phyloP scores from a whole-genome alignment of 495 filamentous ascomycete genomes.

The Penicillium soppii region DNA sequence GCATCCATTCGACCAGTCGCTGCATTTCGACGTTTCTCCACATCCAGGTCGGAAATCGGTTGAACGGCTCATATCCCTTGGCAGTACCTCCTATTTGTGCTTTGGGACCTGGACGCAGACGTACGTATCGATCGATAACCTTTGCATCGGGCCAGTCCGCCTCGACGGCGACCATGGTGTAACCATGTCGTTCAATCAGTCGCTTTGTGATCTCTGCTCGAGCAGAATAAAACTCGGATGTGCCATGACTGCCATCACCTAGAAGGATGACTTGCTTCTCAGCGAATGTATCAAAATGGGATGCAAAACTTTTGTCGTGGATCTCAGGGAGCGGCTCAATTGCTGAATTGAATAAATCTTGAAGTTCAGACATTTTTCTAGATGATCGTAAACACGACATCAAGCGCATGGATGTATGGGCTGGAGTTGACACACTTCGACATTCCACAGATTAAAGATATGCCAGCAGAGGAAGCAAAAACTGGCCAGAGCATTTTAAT shows the following conservation, averaged over 20 bases:
- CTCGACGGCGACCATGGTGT: constrained; percentile 56
- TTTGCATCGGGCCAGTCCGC: constrained; percentile 62
- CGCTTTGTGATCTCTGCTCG: constrained; percentile 56
- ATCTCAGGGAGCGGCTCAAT: constrained; percentile 43
- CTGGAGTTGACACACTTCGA: background rate
- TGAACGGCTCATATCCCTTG: constrained; percentile 42
- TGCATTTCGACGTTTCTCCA: constrained; percentile 60
- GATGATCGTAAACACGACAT: constrained; percentile 2
- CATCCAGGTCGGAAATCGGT: constrained; percentile 62
- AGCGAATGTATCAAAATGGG: constrained; percentile 44
- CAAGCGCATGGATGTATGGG: constrained; percentile 9
- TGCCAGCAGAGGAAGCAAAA: no score
- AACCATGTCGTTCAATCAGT: constrained; percentile 52
- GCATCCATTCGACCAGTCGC: constrained; percentile 57
- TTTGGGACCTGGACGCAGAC: constrained; percentile 40
- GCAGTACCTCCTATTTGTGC: constrained; percentile 29
- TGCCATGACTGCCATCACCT: constrained; percentile 58
- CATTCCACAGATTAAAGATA: no score
- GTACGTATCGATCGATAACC: constrained; percentile 56
- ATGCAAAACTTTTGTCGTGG: constrained; percentile 32
- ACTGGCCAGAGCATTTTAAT: no score
- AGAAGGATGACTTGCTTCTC: constrained; percentile 50
- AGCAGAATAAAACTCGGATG: constrained; percentile 58
- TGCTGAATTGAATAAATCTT: constrained; percentile 35
- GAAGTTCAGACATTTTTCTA: constrained; percentile 29